Base-by-base conservation (phyloP, 2,329 filamentous ascomycete species). In the Neoscytalidium dimidiatum region DNA sequence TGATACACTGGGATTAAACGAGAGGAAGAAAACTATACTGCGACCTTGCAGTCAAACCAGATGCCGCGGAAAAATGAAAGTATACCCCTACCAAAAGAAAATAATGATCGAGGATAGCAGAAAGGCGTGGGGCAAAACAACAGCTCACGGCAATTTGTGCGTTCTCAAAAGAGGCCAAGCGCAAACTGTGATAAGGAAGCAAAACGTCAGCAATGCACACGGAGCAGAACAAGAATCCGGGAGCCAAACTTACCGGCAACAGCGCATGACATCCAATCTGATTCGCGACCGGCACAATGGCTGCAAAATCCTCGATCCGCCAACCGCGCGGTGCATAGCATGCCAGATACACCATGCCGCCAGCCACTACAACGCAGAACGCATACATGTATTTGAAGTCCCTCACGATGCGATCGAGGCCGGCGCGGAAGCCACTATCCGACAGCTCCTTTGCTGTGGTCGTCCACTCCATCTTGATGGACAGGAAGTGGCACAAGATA, bases 401-500 rank as follows among this genome's bases (percentile, higher is more conserved):
- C 17, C 48, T 6, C 26, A 52, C 46, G 49, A 64, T 56, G 2
- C 61, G 21, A 17, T 64, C 49, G 8, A 64, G 23, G 11, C 48
- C 46, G 11, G 49, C 61, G 2, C 46, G 28, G 38, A 64, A 64
- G 2, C 61, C 61, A 33, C n/a, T 11, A 3, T 33, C 49, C 13
- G 46, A 17, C 21, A 64, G 61, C 60, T 66, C 64, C 38, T 66
- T 66, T 2, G 64, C 58, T 3, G 64, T 64, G 23, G 48, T 56
- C 3, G 48, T 56, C 61, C 61, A 64, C 35, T 67, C 57, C 60
- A 66, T 66, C 33, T 58, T 41, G 43, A 68, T 46, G 58, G 43
- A 23, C 33, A 67, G 28, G 21, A 69, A 48, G 33, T 69, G 67
- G 44, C 44, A 67, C n/a, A 66, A 26, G 38, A 69, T 65, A 14